Percentiles rank a stretch among this genome's conserved stretches.
phyloP scores from a whole-genome alignment of 1,139 yeast genomes.

The Blastobotrys ciferrii region DNA sequence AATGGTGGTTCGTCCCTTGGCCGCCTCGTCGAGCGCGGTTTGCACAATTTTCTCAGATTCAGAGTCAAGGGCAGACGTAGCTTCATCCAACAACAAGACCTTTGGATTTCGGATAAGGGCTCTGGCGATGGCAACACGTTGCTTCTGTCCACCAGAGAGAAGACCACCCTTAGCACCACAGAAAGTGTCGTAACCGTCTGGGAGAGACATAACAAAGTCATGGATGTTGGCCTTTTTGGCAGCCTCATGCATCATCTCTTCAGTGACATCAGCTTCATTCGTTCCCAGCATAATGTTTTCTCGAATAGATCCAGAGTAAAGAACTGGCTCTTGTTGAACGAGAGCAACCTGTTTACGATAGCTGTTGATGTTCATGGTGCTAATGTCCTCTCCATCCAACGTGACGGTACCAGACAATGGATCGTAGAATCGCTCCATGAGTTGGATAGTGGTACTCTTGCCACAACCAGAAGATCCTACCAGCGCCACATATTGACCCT shows the following conservation, averaged over 20 bases:
- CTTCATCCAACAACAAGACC: slow-evolving; percentile 68
- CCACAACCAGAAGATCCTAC: slow-evolving; percentile 98
- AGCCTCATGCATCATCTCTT: slow-evolving; percentile 64
- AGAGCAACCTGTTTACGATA: slow-evolving; percentile 74
- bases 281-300: slow-evolving; percentile 82
- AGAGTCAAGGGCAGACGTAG: slow-evolving; percentile 77
- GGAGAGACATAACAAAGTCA: slow-evolving; percentile 70
- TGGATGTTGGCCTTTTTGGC: slow-evolving; percentile 81
- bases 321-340: slow-evolving; percentile 80
- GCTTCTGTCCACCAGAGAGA: slow-evolving; percentile 84
- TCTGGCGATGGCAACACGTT: slow-evolving; percentile 74
- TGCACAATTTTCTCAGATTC: slow-evolving; percentile 81
- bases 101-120: slow-evolving; percentile 70
- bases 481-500: slow-evolving; percentile 86
- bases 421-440: slow-evolving; percentile 75
- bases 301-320: slow-evolving; percentile 82
- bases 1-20: slow-evolving; percentile 77
- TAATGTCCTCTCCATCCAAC: slow-evolving; percentile 69
- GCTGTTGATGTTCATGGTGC: slow-evolving; percentile 67
- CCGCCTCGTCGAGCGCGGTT: slow-evolving; percentile 53
- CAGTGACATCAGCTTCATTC: slow-evolving; percentile 48
- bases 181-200: slow-evolving; percentile 76
- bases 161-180: slow-evolving; percentile 83
- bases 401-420: slow-evolving; percentile 63
- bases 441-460: slow-evolving; percentile 85